Conservation (phyloP, 352 stramenopile species). For the Phytopythium mirpurense region DNA sequence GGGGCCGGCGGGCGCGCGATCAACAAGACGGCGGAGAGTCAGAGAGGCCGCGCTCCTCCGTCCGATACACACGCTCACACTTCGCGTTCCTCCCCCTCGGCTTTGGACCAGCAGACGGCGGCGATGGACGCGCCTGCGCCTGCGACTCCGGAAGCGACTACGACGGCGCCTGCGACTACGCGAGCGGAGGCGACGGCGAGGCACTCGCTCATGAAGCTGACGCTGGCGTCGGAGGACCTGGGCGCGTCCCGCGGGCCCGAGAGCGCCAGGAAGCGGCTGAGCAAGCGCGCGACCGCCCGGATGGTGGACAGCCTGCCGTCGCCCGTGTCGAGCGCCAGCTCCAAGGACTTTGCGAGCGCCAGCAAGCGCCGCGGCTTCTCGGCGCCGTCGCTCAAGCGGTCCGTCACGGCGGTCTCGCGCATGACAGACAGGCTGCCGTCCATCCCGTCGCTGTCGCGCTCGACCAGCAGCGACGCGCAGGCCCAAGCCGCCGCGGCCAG, state of each 20-base stretch:
- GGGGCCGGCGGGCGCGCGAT: neutral
- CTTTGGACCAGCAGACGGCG: neutral
- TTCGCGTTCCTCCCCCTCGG: neutral
- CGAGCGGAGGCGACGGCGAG: neutral
- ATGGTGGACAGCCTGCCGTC: conserved; percentile 15
- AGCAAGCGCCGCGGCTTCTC: conserved; percentile 42
- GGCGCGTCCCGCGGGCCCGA: conserved; percentile 8
- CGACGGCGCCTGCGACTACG: neutral
- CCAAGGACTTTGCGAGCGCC: conserved; percentile 10
- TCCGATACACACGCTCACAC: neutral
- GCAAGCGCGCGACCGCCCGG: conserved; percentile 5
- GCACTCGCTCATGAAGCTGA: conserved; percentile 10
- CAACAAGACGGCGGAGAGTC: neutral
- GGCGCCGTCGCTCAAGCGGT: conserved; percentile 23
- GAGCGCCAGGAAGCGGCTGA: neutral
- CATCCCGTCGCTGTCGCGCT: conserved; percentile 24
- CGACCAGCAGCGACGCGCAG: conserved; percentile 9
- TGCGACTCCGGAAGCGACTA: neutral
- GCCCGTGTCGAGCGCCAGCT: conserved; percentile 3
- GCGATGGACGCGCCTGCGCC: neutral
- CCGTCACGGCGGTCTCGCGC: conserved; percentile 26
- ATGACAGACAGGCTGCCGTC: conserved; percentile 23
- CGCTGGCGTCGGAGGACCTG: conserved; percentile 9
- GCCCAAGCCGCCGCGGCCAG: neutral
- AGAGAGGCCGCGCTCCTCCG: neutral